phyloP scores from a whole-genome alignment of 495 filamentous ascomycete genomes.

The Podospora conica region DNA sequence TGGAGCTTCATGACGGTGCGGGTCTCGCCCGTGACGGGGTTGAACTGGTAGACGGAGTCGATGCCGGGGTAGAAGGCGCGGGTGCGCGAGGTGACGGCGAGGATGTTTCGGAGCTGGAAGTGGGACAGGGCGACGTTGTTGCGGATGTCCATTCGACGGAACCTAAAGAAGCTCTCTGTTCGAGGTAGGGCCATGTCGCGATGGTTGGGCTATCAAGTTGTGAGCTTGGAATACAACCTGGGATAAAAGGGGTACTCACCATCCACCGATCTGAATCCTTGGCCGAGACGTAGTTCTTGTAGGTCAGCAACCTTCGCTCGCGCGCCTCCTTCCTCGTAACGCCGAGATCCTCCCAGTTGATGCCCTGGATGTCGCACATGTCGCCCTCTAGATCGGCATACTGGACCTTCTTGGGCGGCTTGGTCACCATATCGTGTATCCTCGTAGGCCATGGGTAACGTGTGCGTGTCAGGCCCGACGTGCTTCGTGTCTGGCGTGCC shows the following conservation, averaged over 20 bases:
- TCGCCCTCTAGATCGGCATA: constrained; percentile 51
- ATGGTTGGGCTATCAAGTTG: constrained; percentile 20
- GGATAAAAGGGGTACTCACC: constrained; percentile 23
- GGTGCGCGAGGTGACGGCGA: constrained; percentile 66
- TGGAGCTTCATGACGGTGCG: constrained; percentile 58
- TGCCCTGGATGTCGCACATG: constrained; percentile 67
- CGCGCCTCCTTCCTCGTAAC: constrained; percentile 57
- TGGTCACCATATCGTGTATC: constrained; percentile 15
- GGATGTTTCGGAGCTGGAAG: constrained; percentile 83
- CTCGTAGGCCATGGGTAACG: constrained; percentile 20
- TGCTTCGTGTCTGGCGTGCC: constrained; percentile 20
- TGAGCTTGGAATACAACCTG: background rate
- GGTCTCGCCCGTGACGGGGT: constrained; percentile 43
- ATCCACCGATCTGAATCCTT: constrained; percentile 32
- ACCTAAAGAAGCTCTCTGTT: constrained; percentile 59
- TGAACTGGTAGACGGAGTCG: constrained; percentile 50
- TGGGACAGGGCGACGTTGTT: constrained; percentile 64
- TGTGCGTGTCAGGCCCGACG: constrained; percentile 9
- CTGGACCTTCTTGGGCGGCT: constrained; percentile 18
- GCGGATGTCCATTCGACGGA: constrained; percentile 61
- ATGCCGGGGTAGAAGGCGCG: constrained; percentile 69
- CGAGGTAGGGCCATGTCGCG: constrained; percentile 33
- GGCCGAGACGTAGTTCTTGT: constrained; percentile 48
- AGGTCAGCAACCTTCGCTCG: constrained; percentile 48
- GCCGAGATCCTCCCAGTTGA: constrained; percentile 63